Percentiles rank a stretch among this genome's conserved stretches.
These are phyloP conservation scores for Selaginella moellendorffii DNA, from an alignment of 75 land plant species.

Conservation along the genomic window DNA sequence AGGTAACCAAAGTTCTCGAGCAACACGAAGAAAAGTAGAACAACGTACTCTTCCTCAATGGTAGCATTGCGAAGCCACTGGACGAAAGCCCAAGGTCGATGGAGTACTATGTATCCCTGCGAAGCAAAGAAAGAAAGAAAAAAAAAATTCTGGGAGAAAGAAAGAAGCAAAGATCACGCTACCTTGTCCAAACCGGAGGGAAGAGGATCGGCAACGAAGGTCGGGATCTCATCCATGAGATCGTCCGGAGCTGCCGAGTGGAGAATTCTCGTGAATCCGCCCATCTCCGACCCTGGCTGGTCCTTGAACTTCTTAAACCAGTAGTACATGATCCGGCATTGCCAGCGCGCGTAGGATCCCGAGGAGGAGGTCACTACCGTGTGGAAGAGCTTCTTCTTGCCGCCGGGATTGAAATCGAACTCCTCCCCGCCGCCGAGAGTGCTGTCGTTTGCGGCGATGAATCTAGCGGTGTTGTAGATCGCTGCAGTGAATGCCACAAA, in stretches of 20 bases:
- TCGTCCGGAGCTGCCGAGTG: conserved; percentile 1
- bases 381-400: not conserved
- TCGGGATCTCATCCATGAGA: conserved; percentile 3
- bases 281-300: conserved; percentile 1
- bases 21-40: not conserved
- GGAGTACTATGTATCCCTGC: conserved; percentile 5
- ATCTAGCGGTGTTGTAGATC: not conserved
- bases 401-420: too few species aligned
- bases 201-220: conserved; percentile 3
- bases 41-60: not conserved
- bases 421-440: too few species aligned
- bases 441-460: too few species aligned
- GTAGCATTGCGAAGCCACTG: not conserved
- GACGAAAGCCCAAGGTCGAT: not conserved
- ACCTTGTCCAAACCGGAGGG: not conserved
- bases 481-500: not conserved
- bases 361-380: conserved; percentile 2
- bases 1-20: not conserved
- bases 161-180: too few species aligned
- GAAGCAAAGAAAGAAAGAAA: not conserved
- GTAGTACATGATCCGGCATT: conserved; percentile 1
- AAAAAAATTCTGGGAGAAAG: not conserved
- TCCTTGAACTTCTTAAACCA: conserved; percentile 9
- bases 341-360: not conserved
- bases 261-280: not conserved